Evolutionary conservation across 2,329 filamentous ascomycete genomes (phyloP), one percentile per base, ranked within the genome.

Genomic region (Aureobasidium musti): DNA sequence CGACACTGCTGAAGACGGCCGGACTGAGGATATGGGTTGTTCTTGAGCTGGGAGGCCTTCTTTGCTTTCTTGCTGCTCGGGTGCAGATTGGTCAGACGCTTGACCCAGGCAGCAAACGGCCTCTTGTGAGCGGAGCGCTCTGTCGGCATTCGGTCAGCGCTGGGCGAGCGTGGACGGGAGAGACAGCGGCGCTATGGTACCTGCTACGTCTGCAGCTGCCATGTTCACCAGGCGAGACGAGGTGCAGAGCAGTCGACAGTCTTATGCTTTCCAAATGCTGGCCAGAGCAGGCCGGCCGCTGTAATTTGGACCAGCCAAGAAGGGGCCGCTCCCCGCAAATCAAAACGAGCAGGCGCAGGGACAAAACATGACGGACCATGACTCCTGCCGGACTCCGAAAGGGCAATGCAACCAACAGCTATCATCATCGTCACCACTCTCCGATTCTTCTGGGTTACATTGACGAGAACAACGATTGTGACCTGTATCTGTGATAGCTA

Each of bases 51-150:
- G 19, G 30, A 71, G 70, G 69, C 64, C 65, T 70, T 70, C 53
- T 68, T 70, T 33, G 67, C 26, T 50, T 78, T 79, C 69, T 81
- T 78, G 70, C 66, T 74, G 72, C 81, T 80, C 74, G 81, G 82
- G 69, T 76, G 76, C 79, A 97, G 89, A 77, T 89, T 94, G 69
- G 92, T 89, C 67, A 98, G 86, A 74, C 93, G 93, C 83, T 93
- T 96, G 82, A 99, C 92, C 90, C 94, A 96, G 71, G 89, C 91
- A 54, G 93, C 87, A 76, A 98, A 98, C 28, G 93, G 94, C 70
- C 91, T 88, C 72, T 92, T 89, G 71, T 92, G 90, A 72, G 85
- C 86, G 74, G 88, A 83, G 71, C 87, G 86, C 77, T 92, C 90
- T 92, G 79, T 72, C 69, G 79, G 37, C 60, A 63, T 63, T 33